Base-by-base conservation (phyloP, 2,329 filamentous ascomycete genomes). In the Diatrype stigma region DNA sequence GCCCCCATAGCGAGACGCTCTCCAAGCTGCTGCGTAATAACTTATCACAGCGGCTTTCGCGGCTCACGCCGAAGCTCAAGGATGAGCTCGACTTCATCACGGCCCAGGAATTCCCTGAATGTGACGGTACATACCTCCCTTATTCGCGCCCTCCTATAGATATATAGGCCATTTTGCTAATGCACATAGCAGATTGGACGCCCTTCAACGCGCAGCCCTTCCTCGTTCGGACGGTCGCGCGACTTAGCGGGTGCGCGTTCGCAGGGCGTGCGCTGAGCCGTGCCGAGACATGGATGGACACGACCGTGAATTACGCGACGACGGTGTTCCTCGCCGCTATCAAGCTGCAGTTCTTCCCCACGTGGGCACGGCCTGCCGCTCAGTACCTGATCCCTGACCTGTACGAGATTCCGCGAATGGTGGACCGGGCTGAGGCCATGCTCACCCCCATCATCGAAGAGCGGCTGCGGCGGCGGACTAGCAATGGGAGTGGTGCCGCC, bases 171-270 rank as follows among this genome's bases (percentile, higher is more conserved):
- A 49, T 17, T n/a, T 14, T 46, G 42, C 54, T 54, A 40, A 55
- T 48, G 21, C 17, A 21, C 50, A 16, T n/a, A 14, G 37, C 49
- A 76, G 79, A 82, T 53, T 83, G 80, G 80, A 80, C 75, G 1
- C 61, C 77, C 0, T 73, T 81, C 47, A 75, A 73, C 56, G 72
- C 81, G 57, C 77, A 80, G 35, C 73, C 74, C 0, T 76, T 81
- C 51, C 67, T 78, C 42, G 68, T 82, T 2, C 70, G 76, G 21
- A 70, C 76, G 3, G 68, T 84, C 11, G 75, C 80, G 6, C 74
- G 79, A 2, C 59, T 84, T 21, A 80, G 77, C 23, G 78, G 80
- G 1, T 70, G 74, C 19, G 72, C 77, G 4, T 82, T 82, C 54
- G 73, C 82, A 6, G 80, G 80, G 1, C 58, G 72, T 2, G 64